Evolutionary conservation across 2,329 filamentous ascomycete species (phyloP).

Genomic region (Pleomassaria siparia): DNA sequence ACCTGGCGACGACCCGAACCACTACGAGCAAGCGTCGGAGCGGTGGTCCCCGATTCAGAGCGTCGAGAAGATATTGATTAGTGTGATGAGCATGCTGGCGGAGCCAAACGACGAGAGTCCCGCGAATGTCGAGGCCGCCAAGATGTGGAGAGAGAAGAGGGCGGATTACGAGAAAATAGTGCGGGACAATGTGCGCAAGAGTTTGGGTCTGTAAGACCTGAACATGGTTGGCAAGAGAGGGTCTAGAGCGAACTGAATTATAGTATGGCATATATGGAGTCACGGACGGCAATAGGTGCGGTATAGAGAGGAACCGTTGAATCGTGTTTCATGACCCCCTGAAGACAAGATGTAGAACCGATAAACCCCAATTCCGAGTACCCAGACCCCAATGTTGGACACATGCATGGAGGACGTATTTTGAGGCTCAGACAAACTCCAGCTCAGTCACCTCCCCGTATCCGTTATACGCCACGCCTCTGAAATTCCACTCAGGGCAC

Average conservation of each 20-base stretch:
- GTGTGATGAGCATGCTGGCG: slow-evolving; percentile 87
- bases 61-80: slow-evolving; percentile 89
- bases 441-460: slow-evolving; percentile 58
- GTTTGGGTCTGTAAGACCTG: slow-evolving; percentile 34
- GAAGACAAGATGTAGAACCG: too few relatives aligned
- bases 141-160: slow-evolving; percentile 79
- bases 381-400: too few relatives aligned
- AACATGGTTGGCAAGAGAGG: slow-evolving; percentile 4
- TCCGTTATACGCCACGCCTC: slow-evolving; percentile 63
- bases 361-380: too few relatives aligned
- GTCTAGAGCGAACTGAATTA: background rate
- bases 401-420: too few relatives aligned
- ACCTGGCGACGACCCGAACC: slow-evolving; percentile 89
- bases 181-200: slow-evolving; percentile 54
- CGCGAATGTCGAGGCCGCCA: slow-evolving; percentile 91
- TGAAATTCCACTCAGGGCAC: slow-evolving; percentile 58
- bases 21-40: slow-evolving; percentile 88
- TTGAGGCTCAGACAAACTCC: slow-evolving; percentile 47
- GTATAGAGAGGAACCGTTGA: too few relatives aligned
- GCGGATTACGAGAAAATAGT: slow-evolving; percentile 78
- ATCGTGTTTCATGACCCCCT: too few relatives aligned
- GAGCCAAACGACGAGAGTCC: slow-evolving; percentile 94
- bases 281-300: slow-evolving; percentile 6
- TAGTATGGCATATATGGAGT: slow-evolving; percentile 7
- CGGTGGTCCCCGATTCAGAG: slow-evolving; percentile 95